Conservation (phyloP, 1,284 basidiomycete species). For the Microbotryum saponariae region DNA sequence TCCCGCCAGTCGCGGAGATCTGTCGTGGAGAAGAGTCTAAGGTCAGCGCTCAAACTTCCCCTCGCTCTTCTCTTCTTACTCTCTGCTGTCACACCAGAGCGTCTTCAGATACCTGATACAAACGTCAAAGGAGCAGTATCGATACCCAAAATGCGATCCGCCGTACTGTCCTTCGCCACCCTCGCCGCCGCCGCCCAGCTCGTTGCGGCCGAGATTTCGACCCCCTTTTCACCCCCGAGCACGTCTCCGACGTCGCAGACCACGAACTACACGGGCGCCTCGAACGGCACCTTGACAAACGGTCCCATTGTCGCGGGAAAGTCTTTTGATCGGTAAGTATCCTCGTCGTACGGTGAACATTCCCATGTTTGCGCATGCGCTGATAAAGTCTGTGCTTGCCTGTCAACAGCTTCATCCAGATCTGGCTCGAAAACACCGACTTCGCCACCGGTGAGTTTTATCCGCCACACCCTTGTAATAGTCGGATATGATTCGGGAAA, state of each 20-base stretch:
- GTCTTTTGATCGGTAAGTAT: slow-evolving; percentile 44
- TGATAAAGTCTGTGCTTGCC: no score
- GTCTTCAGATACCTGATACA: not conserved
- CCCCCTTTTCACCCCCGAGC: slow-evolving; percentile 38
- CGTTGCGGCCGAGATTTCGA: no score
- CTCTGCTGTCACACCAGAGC: not conserved
- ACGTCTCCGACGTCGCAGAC: slow-evolving; percentile 41
- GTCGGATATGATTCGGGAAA: no score
- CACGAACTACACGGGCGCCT: slow-evolving; percentile 43
- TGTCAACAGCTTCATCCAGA: slow-evolving; percentile 6
- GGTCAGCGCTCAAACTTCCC: no score
- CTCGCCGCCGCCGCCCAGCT: no score
- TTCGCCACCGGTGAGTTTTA: slow-evolving; percentile 39
- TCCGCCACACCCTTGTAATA: no score
- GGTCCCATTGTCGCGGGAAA: slow-evolving; percentile 43
- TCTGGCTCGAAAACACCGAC: slow-evolving; percentile 54
- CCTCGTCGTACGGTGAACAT: slow-evolving; percentile 40
- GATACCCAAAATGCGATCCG: no score
- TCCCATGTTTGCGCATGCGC: slow-evolving; percentile 38
- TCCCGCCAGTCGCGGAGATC: no score
- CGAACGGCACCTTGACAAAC: slow-evolving; percentile 45
- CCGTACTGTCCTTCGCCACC: no score
- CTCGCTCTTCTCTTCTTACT: no score
- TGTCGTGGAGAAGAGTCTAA: no score
- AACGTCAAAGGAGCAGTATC: no score